Percentiles rank a stretch among this genome's conserved stretches.
phyloP scores from a whole-genome alignment of 345 rosid species.

The Hypericum perforatum region DNA sequence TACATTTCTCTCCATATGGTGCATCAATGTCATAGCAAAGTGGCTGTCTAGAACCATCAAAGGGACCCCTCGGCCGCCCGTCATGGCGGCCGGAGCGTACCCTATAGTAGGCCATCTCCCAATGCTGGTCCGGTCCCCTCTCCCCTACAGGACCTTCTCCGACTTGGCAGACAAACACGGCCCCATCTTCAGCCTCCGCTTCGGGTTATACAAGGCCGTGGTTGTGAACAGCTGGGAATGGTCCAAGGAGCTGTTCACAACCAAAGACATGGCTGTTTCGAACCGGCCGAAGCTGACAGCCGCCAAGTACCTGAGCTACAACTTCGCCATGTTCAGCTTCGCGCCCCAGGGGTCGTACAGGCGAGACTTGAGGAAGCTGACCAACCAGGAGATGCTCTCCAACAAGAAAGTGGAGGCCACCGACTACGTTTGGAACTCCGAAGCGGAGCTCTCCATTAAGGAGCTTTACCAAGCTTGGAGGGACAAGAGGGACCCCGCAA shows the following conservation, averaged over 20 bases:
- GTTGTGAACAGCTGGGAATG: background rate
- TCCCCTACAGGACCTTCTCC: background rate
- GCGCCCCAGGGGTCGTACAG: background rate
- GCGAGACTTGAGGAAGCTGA: background rate
- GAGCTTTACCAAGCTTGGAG: background rate
- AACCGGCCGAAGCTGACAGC: background rate
- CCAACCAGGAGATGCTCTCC: background rate
- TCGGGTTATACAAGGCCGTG: background rate
- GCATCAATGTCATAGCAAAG: too few species aligned
- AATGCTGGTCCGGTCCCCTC: background rate
- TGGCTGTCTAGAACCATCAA: too few species aligned
- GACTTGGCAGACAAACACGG: background rate
- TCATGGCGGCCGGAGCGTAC: background rate
- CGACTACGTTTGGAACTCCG: background rate
- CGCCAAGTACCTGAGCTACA: background rate
- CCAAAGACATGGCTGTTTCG: background rate
- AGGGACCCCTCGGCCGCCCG: too few species aligned
- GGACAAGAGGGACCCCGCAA: background rate
- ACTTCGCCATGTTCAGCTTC: background rate
- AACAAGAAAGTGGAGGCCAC: background rate
- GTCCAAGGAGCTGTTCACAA: background rate
- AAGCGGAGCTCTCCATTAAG: background rate
- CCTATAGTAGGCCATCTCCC: background rate
- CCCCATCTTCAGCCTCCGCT: background rate
- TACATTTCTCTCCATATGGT: too few species aligned